Percentiles rank a stretch among this genome's conserved stretches.
Evolutionary conservation across 225 moss, liverwort and hornwort species (phyloP).

Genomic region (Straminergon stramineum): DNA sequence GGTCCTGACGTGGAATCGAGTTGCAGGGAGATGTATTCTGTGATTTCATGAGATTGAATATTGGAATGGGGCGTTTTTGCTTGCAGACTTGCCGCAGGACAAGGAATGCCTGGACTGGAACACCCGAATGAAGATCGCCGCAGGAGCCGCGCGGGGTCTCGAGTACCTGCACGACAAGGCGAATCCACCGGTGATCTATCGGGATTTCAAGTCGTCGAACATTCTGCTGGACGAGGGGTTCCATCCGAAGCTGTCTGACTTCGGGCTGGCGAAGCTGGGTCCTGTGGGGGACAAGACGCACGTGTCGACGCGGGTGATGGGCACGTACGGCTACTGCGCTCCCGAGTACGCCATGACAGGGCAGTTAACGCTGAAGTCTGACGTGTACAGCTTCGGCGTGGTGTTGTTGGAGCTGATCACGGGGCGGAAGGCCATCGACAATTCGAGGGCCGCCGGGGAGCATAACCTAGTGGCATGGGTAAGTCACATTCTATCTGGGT

Average conservation of each 20-base stretch:
- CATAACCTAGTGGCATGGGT: constrained; percentile 99
- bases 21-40: neutral
- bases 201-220: constrained; percentile 95
- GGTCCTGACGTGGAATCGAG: neutral
- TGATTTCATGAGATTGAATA: neutral
- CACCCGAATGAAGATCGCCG: constrained; percentile 98
- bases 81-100: constrained; percentile 81
- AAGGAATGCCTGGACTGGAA: constrained; percentile 99
- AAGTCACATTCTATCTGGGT: neutral
- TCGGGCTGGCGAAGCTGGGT: constrained; percentile 93
- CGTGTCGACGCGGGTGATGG: constrained; percentile 98
- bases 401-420: constrained; percentile 95
- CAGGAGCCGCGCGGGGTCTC: constrained; percentile 91
- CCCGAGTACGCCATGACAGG: constrained; percentile 99
- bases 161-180: constrained; percentile 99
- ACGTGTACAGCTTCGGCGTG: constrained; percentile 99
- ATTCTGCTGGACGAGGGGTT: constrained; percentile 94
- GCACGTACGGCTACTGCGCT: constrained; percentile 97
- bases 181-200: constrained; percentile 95
- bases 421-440: constrained; percentile 97
- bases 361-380: constrained; percentile 99
- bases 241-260: constrained; percentile 96
- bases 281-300: constrained; percentile 99
- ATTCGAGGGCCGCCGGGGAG: constrained; percentile 83
- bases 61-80: neutral